Evolutionary conservation across 768 basidiomycete species (phyloP).

Genomic region (Rhizopogon sp.): DNA sequence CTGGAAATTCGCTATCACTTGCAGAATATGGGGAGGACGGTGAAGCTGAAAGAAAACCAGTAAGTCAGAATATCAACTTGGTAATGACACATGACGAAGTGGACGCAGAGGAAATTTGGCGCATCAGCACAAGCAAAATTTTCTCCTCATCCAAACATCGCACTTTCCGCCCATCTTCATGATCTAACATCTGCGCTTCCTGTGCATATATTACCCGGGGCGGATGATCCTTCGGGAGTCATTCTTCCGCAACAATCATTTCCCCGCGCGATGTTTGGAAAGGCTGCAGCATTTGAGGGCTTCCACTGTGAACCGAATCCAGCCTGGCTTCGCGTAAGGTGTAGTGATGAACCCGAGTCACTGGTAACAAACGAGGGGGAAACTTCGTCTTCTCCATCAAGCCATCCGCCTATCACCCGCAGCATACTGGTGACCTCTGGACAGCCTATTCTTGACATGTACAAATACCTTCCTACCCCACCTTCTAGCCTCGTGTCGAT

Average conservation of each 20-base stretch:
- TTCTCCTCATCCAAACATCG: slow-evolving; percentile 69
- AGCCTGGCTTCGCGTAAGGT: slow-evolving; percentile 67
- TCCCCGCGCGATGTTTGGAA: slow-evolving; percentile 87
- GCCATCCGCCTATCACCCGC: slow-evolving; percentile 29
- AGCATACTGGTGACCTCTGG: slow-evolving; percentile 85
- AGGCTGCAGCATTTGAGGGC: slow-evolving; percentile 46
- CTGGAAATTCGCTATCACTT: slow-evolving; percentile 81
- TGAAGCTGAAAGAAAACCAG: slow-evolving; percentile 51
- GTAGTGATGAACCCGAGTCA: slow-evolving; percentile 25
- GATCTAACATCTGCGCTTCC: slow-evolving; percentile 79
- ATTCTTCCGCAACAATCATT: slow-evolving; percentile 93
- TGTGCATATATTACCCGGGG: slow-evolving; percentile 85
- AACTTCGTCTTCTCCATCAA: slow-evolving; percentile 1
- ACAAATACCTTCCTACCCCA: slow-evolving; percentile 79
- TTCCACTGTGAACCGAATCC: slow-evolving; percentile 89
- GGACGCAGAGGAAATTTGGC: slow-evolving; percentile 55
- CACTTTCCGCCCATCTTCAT: slow-evolving; percentile 61
- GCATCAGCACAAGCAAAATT: slow-evolving; percentile 51
- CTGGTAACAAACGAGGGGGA: neutral
- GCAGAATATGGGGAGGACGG: slow-evolving; percentile 28
- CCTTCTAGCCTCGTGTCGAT: slow-evolving; percentile 70
- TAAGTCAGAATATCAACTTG: slow-evolving; percentile 28
- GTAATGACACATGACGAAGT: slow-evolving; percentile 9
- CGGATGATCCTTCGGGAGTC: slow-evolving; percentile 79
- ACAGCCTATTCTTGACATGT: slow-evolving; percentile 92